phyloP scores from a whole-genome alignment of 768 basidiomycete species.

The Xerocomellus chrysenteron region DNA sequence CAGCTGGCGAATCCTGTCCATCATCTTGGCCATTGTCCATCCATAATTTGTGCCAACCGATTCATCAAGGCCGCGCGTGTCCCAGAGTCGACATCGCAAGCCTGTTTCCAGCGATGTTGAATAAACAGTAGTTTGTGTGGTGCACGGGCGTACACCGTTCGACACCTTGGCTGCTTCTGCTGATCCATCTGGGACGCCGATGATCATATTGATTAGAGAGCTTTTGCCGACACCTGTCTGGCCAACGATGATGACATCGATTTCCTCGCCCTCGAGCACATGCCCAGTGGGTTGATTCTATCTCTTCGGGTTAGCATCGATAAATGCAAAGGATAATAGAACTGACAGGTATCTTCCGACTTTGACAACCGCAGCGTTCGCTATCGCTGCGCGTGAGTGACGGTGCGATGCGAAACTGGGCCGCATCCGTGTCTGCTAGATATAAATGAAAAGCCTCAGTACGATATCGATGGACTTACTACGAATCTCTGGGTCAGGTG shows the following conservation, averaged over 20 bases:
- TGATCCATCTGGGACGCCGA: constrained; percentile 3
- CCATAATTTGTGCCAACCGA: constrained; percentile 7
- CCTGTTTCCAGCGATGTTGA: neutral
- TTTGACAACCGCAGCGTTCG: no score
- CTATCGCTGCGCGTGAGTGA: no score
- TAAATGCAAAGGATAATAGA: no score
- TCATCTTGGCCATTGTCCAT: constrained; percentile 9
- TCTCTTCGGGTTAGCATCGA: no score
- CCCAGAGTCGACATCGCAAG: constrained; percentile 24
- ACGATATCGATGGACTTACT: no score
- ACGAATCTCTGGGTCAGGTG: no score
- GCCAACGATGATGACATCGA: constrained; percentile 24
- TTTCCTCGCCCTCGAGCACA: no score
- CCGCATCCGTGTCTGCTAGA: no score
- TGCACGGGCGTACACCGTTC: constrained; percentile 19
- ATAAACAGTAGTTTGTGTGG: constrained; percentile 10
- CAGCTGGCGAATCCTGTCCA: constrained; percentile 9
- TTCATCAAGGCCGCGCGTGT: constrained; percentile 28
- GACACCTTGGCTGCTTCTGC: constrained; percentile 15
- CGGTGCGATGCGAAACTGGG: no score
- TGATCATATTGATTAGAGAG: constrained; percentile 27
- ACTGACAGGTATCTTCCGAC: no score
- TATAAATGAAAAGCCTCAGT: no score
- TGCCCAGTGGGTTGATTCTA: no score
- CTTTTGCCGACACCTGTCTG: constrained; percentile 29